Conservation (phyloP, 345 rosid genomes). For the Lumnitzera racemosa region DNA sequence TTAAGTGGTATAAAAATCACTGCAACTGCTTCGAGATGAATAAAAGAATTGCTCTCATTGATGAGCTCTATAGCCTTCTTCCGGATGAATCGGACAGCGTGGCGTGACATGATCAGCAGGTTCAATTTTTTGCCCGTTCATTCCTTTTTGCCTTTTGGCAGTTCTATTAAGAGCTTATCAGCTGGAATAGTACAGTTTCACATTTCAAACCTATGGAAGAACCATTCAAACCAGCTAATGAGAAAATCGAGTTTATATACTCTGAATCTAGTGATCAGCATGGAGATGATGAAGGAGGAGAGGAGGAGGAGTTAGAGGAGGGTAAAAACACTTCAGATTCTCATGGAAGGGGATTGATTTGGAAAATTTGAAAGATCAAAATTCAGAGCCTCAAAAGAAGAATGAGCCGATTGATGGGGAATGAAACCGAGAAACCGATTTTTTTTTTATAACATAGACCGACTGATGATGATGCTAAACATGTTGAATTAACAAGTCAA, state of each 20-base stretch:
- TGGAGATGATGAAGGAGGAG: conserved; percentile 22
- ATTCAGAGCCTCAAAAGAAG: conserved; percentile 13
- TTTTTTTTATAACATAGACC: too few species aligned
- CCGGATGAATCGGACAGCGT: too few species aligned
- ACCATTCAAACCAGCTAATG: conserved; percentile 50
- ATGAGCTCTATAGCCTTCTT: too few species aligned
- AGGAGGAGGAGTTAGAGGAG: conserved; percentile 19
- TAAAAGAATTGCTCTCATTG: too few species aligned
- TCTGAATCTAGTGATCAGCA: conserved; percentile 47
- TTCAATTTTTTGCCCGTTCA: background rate
- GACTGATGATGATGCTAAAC: too few species aligned
- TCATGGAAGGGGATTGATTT: conserved; percentile 15
- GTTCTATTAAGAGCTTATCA: conserved; percentile 79
- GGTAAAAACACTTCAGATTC: conserved; percentile 13
- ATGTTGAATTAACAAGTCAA: too few species aligned
- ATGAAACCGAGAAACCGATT: conserved; percentile 20
- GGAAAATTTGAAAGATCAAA: conserved; percentile 25
- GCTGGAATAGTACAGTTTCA: conserved; percentile 33
- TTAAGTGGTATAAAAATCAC: too few species aligned
- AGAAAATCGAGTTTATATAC: conserved; percentile 69
- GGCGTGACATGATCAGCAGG: background rate
- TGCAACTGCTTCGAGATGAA: too few species aligned
- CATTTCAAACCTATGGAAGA: conserved; percentile 20
- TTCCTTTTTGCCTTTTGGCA: conserved; percentile 16
- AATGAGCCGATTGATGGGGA: conserved; percentile 17